A percentile compares a stretch with the other conserved stretches of the same genome.
Evolutionary conservation across 352 stramenopile genomes (phyloP).

Genomic region (Globisporangium takayamanum): DNA sequence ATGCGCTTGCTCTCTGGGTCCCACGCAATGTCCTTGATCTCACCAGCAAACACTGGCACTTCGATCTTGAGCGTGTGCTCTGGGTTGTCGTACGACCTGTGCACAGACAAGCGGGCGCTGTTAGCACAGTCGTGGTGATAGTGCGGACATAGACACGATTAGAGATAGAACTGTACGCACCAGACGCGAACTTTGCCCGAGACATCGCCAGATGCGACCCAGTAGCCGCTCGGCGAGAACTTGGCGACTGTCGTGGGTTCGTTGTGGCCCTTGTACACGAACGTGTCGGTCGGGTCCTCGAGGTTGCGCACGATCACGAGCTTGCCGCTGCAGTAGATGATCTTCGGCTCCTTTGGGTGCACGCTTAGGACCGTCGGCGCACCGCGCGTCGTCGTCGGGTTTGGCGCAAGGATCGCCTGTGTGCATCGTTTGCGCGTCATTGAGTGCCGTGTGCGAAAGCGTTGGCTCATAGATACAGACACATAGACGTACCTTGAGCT

Average conservation of each 20-base stretch:
- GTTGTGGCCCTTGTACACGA: constrained; percentile 96
- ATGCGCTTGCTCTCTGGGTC: constrained; percentile 95
- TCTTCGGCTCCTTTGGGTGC: constrained; percentile 82
- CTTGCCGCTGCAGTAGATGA: constrained; percentile 92
- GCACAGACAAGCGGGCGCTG: too few relatives aligned
- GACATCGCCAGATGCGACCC: constrained; percentile 88
- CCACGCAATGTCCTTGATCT: constrained; percentile 94
- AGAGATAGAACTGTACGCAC: constrained; percentile 22
- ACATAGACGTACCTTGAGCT: constrained; percentile 27
- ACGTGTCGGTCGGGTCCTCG: constrained; percentile 76
- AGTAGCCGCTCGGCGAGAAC: constrained; percentile 94
- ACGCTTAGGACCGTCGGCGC: constrained; percentile 60
- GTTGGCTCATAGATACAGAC: neutral
- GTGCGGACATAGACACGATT: neutral
- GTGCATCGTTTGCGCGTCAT: neutral
- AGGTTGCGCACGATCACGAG: constrained; percentile 88
- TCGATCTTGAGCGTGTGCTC: constrained; percentile 96
- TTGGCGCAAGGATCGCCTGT: constrained; percentile 56
- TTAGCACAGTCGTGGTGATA: too few relatives aligned
- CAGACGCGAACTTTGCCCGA: constrained; percentile 93
- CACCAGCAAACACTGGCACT: constrained; percentile 79
- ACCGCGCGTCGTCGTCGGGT: constrained; percentile 66
- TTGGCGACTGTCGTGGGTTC: constrained; percentile 88
- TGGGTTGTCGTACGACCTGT: constrained; percentile 92
- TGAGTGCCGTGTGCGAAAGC: neutral